Conservation (phyloP, 768 basidiomycete species). For the Serendipita sp. region DNA sequence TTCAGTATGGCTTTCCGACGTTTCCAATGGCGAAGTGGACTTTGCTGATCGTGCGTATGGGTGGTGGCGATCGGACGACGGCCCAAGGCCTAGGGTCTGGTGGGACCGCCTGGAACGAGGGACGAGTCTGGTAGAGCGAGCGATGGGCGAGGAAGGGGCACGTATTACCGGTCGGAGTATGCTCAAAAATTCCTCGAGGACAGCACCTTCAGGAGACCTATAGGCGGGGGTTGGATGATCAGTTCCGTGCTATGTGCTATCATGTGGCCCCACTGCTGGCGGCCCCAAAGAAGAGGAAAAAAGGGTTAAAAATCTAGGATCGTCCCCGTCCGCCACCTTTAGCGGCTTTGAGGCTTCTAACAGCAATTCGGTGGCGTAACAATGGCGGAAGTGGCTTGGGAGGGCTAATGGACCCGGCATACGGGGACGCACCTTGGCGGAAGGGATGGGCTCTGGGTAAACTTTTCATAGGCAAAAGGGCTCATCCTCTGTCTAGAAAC, state of each 20-base stretch:
- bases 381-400: neutral
- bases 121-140: neutral
- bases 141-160: neutral
- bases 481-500: no score
- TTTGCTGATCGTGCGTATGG: neutral
- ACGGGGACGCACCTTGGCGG: neutral
- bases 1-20: neutral
- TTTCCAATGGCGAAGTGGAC: neutral
- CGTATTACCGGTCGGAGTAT: neutral
- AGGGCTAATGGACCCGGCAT: neutral
- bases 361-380: neutral
- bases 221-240: neutral
- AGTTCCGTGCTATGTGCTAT: neutral
- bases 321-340: neutral
- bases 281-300: no score
- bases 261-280: no score
- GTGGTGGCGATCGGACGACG: neutral
- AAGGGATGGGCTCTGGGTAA: neutral
- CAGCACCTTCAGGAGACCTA: neutral
- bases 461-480: neutral
- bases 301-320: neutral
- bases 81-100: neutral
- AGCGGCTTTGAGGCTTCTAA: neutral
- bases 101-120: neutral
- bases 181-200: neutral